Base-by-base conservation (phyloP, 176 grass and related monocot genomes). In the Carex scoparia region DNA sequence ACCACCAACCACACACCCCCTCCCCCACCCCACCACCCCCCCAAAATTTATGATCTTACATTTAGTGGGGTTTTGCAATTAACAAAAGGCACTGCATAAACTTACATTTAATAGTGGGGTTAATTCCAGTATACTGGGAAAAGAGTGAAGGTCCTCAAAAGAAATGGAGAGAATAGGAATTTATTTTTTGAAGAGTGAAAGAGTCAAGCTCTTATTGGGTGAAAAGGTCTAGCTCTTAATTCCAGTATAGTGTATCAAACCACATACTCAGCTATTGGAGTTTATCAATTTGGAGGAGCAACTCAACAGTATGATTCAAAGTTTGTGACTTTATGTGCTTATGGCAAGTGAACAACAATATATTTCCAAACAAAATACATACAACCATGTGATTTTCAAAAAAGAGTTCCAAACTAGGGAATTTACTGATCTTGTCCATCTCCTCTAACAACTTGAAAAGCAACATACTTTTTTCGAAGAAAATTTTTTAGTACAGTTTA, bases 391-490 rank as follows among this genome's bases (percentile, higher is more conserved):
- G 51, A 27, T 4, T 30, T 8, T 53, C 71, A 53, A 74, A 48
- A 48, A 27, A 12, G n/a, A 13, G 19, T 30, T 23, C 19, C 27
- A 77, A 77, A 55, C 9, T 53, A 77, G 5, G 42, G 49, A 63
- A 63, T 63, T 31, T 32, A 16, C 12, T 77, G 15, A 55, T 2
- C 1, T 31, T 55, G 46, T 31, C 44, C 19, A 54, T 28, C 23
- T 76, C 72, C 55, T 30, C 72, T 54, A 76, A 53, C 48, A 54
- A 57, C 51, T 49, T 33, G 28, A 79, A 79, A 79, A 79, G 9
- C 10, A 51, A 75, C 10, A 75, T 49, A 49, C 48, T 49, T 46
- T 73, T 30, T 30, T 30, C 7, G 28, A 19, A 19, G 10, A 28
- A 74, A 67, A 28, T 28, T 0, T 42, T n/a, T 30, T 13, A 74